Conservation (phyloP, 2,329 filamentous ascomycete genomes). For the Xylaria sp. region DNA sequence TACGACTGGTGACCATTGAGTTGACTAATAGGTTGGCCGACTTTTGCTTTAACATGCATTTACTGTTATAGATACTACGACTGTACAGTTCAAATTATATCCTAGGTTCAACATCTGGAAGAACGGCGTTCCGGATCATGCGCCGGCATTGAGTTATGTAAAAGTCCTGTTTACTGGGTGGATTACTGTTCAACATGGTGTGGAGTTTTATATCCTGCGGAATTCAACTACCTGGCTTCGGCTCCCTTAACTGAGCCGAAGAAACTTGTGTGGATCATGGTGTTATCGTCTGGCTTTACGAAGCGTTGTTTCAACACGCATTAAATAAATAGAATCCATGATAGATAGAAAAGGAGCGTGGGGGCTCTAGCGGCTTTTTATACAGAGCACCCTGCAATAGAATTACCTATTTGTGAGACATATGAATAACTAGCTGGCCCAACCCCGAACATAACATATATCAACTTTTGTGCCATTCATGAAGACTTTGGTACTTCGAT, state of each 20-base stretch:
- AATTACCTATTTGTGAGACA: slow-evolving; percentile 11
- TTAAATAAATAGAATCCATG: slow-evolving; percentile 21
- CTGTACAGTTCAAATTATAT: slow-evolving; percentile 30
- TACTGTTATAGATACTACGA: slow-evolving; percentile 2
- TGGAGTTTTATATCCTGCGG: slow-evolving; percentile 24
- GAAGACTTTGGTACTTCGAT: neutral
- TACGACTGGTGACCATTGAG: slow-evolving; percentile 54
- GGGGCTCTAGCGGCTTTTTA: neutral
- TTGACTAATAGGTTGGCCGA: neutral
- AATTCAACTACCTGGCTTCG: slow-evolving; percentile 38
- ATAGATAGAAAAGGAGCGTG: slow-evolving; percentile 22
- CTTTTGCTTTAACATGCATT: slow-evolving; percentile 14
- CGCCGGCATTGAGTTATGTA: slow-evolving; percentile 16
- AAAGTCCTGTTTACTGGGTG: slow-evolving; percentile 11
- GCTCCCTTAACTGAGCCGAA: slow-evolving; percentile 39
- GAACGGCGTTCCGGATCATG: slow-evolving; percentile 31
- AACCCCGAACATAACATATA: neutral
- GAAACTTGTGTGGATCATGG: slow-evolving; percentile 11
- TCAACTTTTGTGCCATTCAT: neutral
- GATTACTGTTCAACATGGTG: slow-evolving; percentile 37
- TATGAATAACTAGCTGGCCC: neutral
- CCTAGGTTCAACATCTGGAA: slow-evolving; percentile 39
- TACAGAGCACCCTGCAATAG: slow-evolving; percentile 8
- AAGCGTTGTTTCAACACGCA: slow-evolving; percentile 35
- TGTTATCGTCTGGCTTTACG: slow-evolving; percentile 16